Evolutionary conservation across 2,329 filamentous ascomycete genomes (phyloP).

Genomic region (Parastagonospora nodorum): DNA sequence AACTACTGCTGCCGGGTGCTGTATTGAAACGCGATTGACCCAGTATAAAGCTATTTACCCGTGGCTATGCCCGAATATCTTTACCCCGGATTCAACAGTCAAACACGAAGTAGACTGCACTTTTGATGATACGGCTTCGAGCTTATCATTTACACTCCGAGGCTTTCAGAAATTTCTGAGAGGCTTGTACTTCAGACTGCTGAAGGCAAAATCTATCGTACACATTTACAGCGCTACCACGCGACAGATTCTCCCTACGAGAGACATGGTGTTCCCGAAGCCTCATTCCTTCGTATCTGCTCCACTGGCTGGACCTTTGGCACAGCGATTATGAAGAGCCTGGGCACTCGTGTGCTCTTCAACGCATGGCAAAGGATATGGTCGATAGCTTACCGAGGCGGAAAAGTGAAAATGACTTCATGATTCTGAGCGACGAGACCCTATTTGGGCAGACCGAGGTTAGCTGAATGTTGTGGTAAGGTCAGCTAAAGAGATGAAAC

Average conservation of each 20-base stretch:
- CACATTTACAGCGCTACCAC: background rate
- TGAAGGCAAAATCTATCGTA: conserved; percentile 9
- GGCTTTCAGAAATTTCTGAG: conserved; percentile 1
- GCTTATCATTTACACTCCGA: conserved; percentile 3
- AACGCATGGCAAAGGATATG: too few species aligned
- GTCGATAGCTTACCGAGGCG: too few species aligned
- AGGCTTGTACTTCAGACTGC: background rate
- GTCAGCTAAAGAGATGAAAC: too few species aligned
- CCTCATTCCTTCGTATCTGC: conserved; percentile 1
- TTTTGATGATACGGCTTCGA: background rate
- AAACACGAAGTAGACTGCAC: background rate
- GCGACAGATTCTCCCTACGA: conserved; percentile 4
- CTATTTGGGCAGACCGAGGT: too few species aligned
- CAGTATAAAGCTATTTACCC: too few species aligned
- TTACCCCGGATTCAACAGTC: background rate
- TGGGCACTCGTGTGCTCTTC: too few species aligned
- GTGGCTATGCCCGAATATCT: too few species aligned
- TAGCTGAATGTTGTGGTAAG: too few species aligned
- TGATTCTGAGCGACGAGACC: too few species aligned
- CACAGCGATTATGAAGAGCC: background rate
- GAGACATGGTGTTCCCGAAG: conserved; percentile 4
- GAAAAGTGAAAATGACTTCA: too few species aligned
- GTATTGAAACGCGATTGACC: too few species aligned
- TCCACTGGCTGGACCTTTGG: conserved; percentile 3
- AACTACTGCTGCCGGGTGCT: too few species aligned